A percentile compares a stretch with the other conserved stretches of the same genome.
Conservation (phyloP, 2,329 filamentous ascomycete species). For the Colletotrichum horii region DNA sequence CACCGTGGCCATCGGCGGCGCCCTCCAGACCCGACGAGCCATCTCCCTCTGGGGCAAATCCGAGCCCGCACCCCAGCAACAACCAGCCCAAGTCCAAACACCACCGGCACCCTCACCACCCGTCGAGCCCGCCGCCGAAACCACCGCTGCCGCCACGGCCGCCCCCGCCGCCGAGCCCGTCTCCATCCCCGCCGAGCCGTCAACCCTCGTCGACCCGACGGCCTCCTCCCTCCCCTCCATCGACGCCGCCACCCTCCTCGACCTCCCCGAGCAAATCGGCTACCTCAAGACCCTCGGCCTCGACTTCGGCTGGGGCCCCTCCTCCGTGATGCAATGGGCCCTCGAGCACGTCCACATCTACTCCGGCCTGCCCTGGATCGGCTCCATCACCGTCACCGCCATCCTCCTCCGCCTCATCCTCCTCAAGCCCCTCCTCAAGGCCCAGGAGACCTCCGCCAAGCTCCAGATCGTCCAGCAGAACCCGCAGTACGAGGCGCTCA, state of each 20-base stretch:
- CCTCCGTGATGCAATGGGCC: constrained; percentile 73
- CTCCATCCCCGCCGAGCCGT: not conserved
- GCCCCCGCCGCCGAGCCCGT: constrained; percentile 33
- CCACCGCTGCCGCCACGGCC: constrained; percentile 15
- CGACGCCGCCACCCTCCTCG: constrained; percentile 50
- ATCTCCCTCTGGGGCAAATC: constrained; percentile 22
- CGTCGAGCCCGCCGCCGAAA: not conserved
- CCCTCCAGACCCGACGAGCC: constrained; percentile 13
- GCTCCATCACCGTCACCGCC: constrained; percentile 70
- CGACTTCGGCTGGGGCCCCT: constrained; percentile 85
- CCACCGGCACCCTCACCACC: constrained; percentile 5
- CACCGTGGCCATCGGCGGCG: constrained; percentile 34
- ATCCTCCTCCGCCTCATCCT: constrained; percentile 68
- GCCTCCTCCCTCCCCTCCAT: constrained; percentile 33
- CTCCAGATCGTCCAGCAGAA: constrained; percentile 62
- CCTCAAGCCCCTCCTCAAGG: constrained; percentile 68
- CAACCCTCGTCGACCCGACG: not conserved
- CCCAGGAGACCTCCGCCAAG: constrained; percentile 66
- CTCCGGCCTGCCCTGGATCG: constrained; percentile 81
- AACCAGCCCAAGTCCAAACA: constrained; percentile 23
- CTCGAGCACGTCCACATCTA: constrained; percentile 86
- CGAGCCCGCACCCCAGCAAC: constrained; percentile 8
- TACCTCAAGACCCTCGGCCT: constrained; percentile 84
- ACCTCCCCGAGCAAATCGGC: constrained; percentile 77
- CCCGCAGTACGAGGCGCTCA: constrained; percentile 54